A percentile compares a stretch with the other conserved stretches of the same genome.
These are phyloP conservation scores for Fusarium sp. DNA, from an alignment of 2,329 filamentous ascomycete species.

Conservation along the genomic window DNA sequence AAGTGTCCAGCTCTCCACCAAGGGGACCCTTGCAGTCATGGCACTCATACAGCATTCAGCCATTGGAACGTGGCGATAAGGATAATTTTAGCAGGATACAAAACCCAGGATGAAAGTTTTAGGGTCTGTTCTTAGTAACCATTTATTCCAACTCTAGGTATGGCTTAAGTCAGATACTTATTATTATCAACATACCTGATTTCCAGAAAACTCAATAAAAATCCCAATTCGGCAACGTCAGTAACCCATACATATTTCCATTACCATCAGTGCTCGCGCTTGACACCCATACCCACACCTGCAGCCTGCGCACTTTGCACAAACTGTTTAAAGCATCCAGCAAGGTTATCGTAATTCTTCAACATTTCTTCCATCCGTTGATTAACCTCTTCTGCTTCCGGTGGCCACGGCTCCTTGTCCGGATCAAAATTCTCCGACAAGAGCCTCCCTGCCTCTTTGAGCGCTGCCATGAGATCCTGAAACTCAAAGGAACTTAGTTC, in stretches of 20 bases:
- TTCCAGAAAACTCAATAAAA: too few relatives aligned
- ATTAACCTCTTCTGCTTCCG: background rate
- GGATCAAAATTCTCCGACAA: background rate
- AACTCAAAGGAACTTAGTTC: background rate
- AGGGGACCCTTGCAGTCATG: too few relatives aligned
- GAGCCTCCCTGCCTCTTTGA: background rate
- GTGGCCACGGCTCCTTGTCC: background rate
- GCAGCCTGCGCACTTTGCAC: conserved; percentile 5
- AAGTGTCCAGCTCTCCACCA: background rate
- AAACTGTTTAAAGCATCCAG: conserved; percentile 6
- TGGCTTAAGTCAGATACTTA: too few relatives aligned
- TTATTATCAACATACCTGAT: too few relatives aligned
- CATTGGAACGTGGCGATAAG: too few relatives aligned
- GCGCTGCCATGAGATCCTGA: background rate
- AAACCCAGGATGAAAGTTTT: too few relatives aligned
- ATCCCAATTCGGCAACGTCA: background rate
- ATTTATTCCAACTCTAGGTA: background rate
- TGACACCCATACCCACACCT: background rate
- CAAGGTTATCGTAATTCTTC: background rate
- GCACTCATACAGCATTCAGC: background rate
- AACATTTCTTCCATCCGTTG: background rate
- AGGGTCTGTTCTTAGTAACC: too few relatives aligned
- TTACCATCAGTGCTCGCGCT: background rate
- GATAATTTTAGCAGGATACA: too few relatives aligned
- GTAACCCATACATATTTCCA: too few relatives aligned